Evolutionary conservation across 1,284 basidiomycete species (phyloP).

Genomic region (Pseudozyma thailandica): DNA sequence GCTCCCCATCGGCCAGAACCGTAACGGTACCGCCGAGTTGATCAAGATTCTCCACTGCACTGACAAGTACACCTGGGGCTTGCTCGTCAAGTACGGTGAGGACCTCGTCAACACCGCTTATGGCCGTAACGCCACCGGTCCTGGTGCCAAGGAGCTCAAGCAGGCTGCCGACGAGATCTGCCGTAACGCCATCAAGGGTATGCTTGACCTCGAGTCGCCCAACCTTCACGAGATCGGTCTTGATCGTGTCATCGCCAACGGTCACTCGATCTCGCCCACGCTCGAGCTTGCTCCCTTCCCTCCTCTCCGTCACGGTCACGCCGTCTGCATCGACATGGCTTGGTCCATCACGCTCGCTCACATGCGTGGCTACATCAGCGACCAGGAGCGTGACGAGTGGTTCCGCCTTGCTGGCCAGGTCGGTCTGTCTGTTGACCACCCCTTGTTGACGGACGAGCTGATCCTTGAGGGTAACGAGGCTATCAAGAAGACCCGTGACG

Average conservation of each 20-base stretch:
- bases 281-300: constrained; percentile 68
- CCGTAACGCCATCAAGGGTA: constrained; percentile 70
- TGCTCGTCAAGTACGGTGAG: constrained; percentile 70
- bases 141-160: constrained; percentile 67
- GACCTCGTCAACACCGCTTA: constrained; percentile 70
- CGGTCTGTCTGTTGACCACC: constrained; percentile 70
- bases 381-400: constrained; percentile 70
- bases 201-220: constrained; percentile 71
- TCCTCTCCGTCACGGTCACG: constrained; percentile 68
- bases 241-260: constrained; percentile 71
- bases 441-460: constrained; percentile 68
- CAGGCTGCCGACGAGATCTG: constrained; percentile 68
- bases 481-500: constrained; percentile 71
- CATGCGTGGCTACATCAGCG: constrained; percentile 69
- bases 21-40: constrained; percentile 71
- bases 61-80: constrained; percentile 69
- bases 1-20: constrained; percentile 70
- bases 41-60: constrained; percentile 71
- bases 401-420: constrained; percentile 68
- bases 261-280: constrained; percentile 70
- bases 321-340: constrained; percentile 71
- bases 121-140: constrained; percentile 67
- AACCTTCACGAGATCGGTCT: constrained; percentile 71
- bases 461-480: constrained; percentile 69
- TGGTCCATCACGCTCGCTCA: constrained; percentile 70